These are phyloP conservation scores for Pseudoscleropodium purum DNA, from an alignment of 225 moss, liverwort and hornwort genomes.

Conservation along the genomic window DNA sequence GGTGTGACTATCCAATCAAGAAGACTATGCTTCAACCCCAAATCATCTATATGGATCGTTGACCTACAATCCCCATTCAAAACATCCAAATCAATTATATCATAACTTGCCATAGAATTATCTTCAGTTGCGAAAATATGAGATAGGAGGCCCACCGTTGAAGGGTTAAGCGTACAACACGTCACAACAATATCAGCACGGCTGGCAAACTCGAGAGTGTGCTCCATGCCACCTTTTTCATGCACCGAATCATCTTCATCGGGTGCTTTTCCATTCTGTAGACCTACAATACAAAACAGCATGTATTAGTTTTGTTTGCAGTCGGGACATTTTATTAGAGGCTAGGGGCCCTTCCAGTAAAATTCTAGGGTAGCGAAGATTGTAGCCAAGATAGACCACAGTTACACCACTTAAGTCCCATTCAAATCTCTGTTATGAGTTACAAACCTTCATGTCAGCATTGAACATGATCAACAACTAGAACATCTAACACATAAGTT, in stretches of 20 bases:
- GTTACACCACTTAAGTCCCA: not conserved
- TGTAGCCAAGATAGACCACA: not conserved
- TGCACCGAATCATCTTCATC: conserved; percentile 29
- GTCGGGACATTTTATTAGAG: not conserved
- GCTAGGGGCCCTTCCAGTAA: not conserved
- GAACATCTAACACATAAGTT: not conserved
- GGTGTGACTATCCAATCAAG: not conserved
- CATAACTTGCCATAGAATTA: not conserved
- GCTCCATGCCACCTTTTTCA: conserved; percentile 62
- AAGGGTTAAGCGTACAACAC: conserved; percentile 53
- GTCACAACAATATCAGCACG: conserved; percentile 70
- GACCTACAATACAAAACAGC: not conserved
- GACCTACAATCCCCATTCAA: not conserved
- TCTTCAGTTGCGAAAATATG: not conserved
- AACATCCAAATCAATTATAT: not conserved
- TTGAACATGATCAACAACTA: not conserved
- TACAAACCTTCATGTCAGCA: not conserved
- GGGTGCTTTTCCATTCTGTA: not conserved
- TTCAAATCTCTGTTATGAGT: not conserved
- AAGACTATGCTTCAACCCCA: not conserved
- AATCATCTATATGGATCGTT: not conserved
- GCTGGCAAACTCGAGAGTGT: conserved; percentile 53
- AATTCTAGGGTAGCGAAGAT: not conserved
- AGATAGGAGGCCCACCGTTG: conserved; percentile 30
- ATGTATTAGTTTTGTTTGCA: not conserved